Conservation (phyloP, 768 basidiomycete species). For the Thelephora ganbajun region DNA sequence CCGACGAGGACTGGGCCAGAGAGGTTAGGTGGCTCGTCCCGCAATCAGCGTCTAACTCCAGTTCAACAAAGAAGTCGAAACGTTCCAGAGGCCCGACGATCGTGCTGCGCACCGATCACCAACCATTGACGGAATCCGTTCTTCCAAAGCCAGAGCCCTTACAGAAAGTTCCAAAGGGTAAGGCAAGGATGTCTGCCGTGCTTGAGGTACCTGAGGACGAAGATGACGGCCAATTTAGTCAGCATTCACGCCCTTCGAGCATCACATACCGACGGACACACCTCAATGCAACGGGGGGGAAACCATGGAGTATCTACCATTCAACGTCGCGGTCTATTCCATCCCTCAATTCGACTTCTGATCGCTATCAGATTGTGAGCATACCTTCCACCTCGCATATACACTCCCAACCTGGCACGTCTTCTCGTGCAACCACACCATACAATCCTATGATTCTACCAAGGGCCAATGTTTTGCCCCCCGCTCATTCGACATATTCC, state of each 20-base stretch:
- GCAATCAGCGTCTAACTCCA: conserved; percentile 6
- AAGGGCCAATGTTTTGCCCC: conserved; percentile 16
- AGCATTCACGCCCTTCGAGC: neutral
- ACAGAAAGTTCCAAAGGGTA: conserved; percentile 3
- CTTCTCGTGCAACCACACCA: neutral
- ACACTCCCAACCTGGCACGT: neutral
- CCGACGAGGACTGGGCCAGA: conserved; percentile 51
- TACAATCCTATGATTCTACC: conserved; percentile 9
- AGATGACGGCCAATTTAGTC: neutral
- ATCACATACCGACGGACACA: neutral
- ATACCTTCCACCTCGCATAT: neutral
- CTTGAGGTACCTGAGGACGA: neutral
- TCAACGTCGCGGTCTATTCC: neutral
- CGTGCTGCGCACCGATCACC: conserved; percentile 4
- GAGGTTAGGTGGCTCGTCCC: conserved; percentile 54
- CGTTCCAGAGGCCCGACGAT: conserved; percentile 3
- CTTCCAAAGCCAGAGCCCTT: neutral
- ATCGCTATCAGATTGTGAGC: neutral
- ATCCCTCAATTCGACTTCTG: neutral
- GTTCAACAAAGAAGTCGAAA: conserved; percentile 3
- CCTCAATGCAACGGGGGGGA: neutral
- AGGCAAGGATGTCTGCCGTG: conserved; percentile 1
- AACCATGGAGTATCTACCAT: neutral
- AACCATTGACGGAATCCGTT: neutral
- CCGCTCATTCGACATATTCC: conserved; percentile 15